Evolutionary conservation across 345 rosid species (phyloP), one percentile per base, ranked within the genome.

Genomic region (Hypericum androsaemum): DNA sequence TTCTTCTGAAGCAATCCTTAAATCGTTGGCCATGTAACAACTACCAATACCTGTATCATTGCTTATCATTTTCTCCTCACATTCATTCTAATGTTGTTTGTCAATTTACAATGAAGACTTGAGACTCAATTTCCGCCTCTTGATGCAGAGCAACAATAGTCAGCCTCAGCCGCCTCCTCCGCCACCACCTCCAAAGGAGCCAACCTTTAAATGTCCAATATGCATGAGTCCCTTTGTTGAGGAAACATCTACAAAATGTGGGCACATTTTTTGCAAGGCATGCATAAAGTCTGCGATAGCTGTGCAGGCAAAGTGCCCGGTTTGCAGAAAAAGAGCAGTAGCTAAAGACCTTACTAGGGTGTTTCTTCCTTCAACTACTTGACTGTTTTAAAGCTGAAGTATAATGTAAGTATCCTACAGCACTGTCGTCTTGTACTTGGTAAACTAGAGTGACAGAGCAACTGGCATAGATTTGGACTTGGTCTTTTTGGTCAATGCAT

Each of bases 161-260:
- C 50, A 42, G 50, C 50, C 28, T 35, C 39, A 15, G 39, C 65
- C 64, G 7, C 62, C 52, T 2, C 63, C 59, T 38, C 63, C 75
- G 0, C 68, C 76, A 0, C 79, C 76, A 32, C 77, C 84, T 37
- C 78, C 72, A 5, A 79, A 80, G 69, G 94, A 83, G 65, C 83
- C 81, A 1, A 83, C 61, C 14, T 94, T 94, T 61, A 78, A 63
- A 54, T 94, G 99, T 61, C 97, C 99, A 50, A 86, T 94, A 50
- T 94, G 99, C 72, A 43, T 94, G 89, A 73, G 82, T 51, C 79
- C 85, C 45, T 63, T 94, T 15, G 77, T 64, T 0, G 81, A 83
- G 71, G 97, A 83, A 77, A 70, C 67, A 56, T 75, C 97, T 10
- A 94, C 99, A 12, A 88, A 76, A 63, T 94, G 99, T 66, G 99